Evolutionary conservation across 257 asterid species (phyloP), one percentile per base, ranked within the genome.

Genomic region (Handroanthus guayacan): DNA sequence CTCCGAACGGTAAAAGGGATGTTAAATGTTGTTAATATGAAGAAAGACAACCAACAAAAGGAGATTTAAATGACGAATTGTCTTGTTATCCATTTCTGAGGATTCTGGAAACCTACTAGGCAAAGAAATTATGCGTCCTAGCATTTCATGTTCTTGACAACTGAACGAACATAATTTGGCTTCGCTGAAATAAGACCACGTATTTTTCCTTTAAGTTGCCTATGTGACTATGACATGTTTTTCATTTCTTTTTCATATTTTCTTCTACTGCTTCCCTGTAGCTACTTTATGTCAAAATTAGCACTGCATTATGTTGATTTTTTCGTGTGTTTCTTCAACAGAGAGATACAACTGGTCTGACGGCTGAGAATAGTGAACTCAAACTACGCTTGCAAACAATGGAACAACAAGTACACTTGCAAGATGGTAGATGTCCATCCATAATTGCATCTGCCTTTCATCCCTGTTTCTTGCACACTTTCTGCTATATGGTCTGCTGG

Each of bases 331-430:
- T 60, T 61, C 58, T 48, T 67, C 75, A 78, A 80, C 92, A 95
- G 99, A 91, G 98, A 83, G 99, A 95, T 80, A 87, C 99, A 69
- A 90, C 79, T 85, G 96, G 97, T 73, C 89, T 95, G 82, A 83
- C 97, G 50, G 81, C 87, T 79, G 98, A 93, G 79, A 95, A 95
- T 79, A 83, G 97, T 78, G 98, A 95, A 80, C 96, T 95, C 84
- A 95, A 95, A 84, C 79, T 95, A 79, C 97, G 96, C 60, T 68
- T 95, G 84, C 97, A 93, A 83, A 85, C 99, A 73, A 86, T 86
- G 92, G 99, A 93, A 83, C 98, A 95, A 78, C 91, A 95, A 89
- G 97, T 92, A 78, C 94, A 92, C 85, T 85, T 95, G 85, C 99
- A 92, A 81, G 98, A 95, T 86, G 99, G 99, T 95, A 85, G 76